Evolutionary conservation across 192 early-diverging fungal genomes (phyloP).

Genomic region (Coemansia erecta): DNA sequence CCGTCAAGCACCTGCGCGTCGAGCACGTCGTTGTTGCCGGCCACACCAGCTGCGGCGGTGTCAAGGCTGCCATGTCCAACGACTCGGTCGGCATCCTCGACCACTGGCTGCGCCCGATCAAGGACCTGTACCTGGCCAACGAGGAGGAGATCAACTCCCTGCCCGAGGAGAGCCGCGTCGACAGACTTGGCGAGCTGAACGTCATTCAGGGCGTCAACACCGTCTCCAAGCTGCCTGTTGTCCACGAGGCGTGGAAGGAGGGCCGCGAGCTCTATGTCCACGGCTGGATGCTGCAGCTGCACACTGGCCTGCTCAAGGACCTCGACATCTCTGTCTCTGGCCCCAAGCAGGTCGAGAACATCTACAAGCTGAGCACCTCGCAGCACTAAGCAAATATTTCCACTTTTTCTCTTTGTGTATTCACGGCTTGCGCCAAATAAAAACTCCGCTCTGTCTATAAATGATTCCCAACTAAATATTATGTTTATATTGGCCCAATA

Average conservation of each 20-base stretch:
- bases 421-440: neutral
- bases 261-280: slow-evolving; percentile 71
- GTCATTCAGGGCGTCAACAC: slow-evolving; percentile 69
- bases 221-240: slow-evolving; percentile 69
- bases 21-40: slow-evolving; percentile 93
- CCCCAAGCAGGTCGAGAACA: slow-evolving; percentile 24
- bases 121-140: slow-evolving; percentile 74
- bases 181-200: slow-evolving; percentile 73
- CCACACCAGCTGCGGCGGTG: slow-evolving; percentile 74
- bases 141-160: slow-evolving; percentile 52
- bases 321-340: slow-evolving; percentile 31
- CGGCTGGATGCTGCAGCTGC: slow-evolving; percentile 71
- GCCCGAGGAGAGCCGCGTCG: slow-evolving; percentile 52
- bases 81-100: slow-evolving; percentile 77
- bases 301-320: slow-evolving; percentile 56
- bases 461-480: neutral
- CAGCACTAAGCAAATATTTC: slow-evolving; percentile 12
- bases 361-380: slow-evolving; percentile 24
- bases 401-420: neutral
- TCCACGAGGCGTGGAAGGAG: slow-evolving; percentile 78
- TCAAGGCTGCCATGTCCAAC: slow-evolving; percentile 59
- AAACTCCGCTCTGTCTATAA: neutral
- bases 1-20: slow-evolving; percentile 87
- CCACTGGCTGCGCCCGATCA: slow-evolving; percentile 87
- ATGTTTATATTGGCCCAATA: no score